Evolutionary conservation across 2,329 filamentous ascomycete species (phyloP).

Genomic region (Claviceps citrina): DNA sequence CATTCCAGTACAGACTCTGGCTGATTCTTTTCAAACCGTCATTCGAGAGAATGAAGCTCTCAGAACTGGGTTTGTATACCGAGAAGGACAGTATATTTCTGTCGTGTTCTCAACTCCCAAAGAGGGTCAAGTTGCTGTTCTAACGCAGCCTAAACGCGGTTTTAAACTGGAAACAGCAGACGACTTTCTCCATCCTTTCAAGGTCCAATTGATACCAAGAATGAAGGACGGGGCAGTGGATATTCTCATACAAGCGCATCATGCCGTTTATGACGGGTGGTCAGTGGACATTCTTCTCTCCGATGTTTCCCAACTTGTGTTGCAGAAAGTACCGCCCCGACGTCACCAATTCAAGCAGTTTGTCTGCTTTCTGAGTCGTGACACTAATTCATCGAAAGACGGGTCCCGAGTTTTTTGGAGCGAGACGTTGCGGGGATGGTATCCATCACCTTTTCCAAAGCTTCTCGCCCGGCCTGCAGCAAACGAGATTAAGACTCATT

Average conservation of each 20-base stretch:
- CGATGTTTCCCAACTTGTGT: constrained; percentile 38
- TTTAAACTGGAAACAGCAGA: constrained; percentile 24
- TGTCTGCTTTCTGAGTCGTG: constrained; percentile 29
- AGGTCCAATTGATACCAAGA: constrained; percentile 35
- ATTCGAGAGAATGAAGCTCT: constrained; percentile 47
- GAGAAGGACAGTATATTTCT: constrained; percentile 21
- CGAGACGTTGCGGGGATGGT: constrained; percentile 42
- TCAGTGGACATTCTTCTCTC: constrained; percentile 59
- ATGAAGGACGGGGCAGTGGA: constrained; percentile 12
- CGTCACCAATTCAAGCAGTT: constrained; percentile 48
- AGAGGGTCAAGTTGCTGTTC: constrained; percentile 26
- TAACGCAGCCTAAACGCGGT: constrained; percentile 20
- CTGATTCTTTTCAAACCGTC: constrained; percentile 33
- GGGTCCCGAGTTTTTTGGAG: constrained; percentile 52
- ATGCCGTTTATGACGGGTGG: constrained; percentile 89
- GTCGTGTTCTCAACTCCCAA: constrained; percentile 42
- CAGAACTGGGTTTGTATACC: constrained; percentile 55
- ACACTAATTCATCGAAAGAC: constrained; percentile 17
- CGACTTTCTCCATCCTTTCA: constrained; percentile 40
- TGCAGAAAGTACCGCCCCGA: constrained; percentile 23
- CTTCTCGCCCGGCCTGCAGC: constrained; percentile 12
- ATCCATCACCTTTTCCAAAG: constrained; percentile 40
- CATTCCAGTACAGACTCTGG: constrained; percentile 24
- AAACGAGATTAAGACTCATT: constrained; percentile 6
- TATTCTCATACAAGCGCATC: constrained; percentile 50